Base-by-base conservation (phyloP, 805 yeast species). In the Nakazawaea pomicola region DNA sequence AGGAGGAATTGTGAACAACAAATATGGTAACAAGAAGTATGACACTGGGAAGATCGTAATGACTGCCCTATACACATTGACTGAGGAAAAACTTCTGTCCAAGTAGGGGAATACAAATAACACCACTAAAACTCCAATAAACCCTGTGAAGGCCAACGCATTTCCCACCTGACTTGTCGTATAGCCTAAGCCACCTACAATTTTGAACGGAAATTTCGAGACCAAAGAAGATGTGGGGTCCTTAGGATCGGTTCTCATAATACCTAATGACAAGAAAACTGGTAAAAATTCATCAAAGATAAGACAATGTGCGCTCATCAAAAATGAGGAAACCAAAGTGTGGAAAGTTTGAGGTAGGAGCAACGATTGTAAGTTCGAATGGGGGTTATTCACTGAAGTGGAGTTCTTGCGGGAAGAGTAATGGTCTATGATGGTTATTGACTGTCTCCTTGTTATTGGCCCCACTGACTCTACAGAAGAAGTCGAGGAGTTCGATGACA, bases 271-370 rank as follows among this genome's bases (percentile, higher is more conserved):
- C 11, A 78, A 57, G 41, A 71, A 69, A 3, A 78, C 68, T 1
- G 84, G 83, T 33, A 78, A 51, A 41, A 78, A 72, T 53, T 77
- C 81, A 29, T 70, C 68, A 53, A 61, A 73, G 4, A 74, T 76
- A 12, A 72, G 58, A 10, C 61, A 52, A 52, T 74, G 80, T 38
- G 74, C 63, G 14, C 76, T 60, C 49, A 68, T 53, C 19, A 67
- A 52, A 40, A 72, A 68, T 49, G 33, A 68, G 54, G 56, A 68
- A 43, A 55, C 53, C 12, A 48, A 34, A 12, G 43, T 28, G 15
- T 33, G 33, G 18, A 43, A 44, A 4, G 45, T 43, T 11, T 9
- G 21, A 4, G 49, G 30, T n/a, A 28, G 18, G 16, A 48, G 14
- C 10, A 48, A 49, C 7, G 50, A 57, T 30, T 53, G 54, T 33